Evolutionary conservation across 2,329 filamentous ascomycete species (phyloP), one percentile per base, ranked within the genome.

Genomic region (Hypoxylon sp.): DNA sequence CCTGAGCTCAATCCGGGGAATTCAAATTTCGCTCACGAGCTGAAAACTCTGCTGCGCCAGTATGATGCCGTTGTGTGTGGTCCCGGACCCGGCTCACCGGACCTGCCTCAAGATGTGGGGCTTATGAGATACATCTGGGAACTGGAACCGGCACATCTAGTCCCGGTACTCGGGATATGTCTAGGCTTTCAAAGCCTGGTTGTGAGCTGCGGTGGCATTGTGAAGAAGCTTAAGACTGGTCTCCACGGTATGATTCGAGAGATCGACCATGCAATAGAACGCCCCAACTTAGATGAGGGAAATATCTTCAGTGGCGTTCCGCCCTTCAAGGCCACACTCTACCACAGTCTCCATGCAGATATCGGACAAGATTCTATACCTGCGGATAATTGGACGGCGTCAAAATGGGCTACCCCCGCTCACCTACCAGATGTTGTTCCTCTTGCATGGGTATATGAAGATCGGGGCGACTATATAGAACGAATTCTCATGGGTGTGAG

Each of bases 31-130:
- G 80, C 76, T 27, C 66, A 75, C 11, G 82, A 82, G 40, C 84
- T 89, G 73, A 82, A 85, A 33, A 79, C 81, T 57, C 83, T 86
- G 70, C 82, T 91, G 10, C 74, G 80, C 37, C 81, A 85, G 46
- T 97, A 95, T 78, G 91, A 95, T 79, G 96, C 94, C 44, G 89
- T 98, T 22, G 91, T 98, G 55, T 92, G 94, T 71, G 95, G 96
- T 0, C 96, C 96, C 0, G 96, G 96, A 0, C 96, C 96, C 0
- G 96, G 96, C 8, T 90, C 93, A 75, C 94, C 95, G 0, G 86
- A 86, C 50, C 87, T 89, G 64, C 80, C 87, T 6, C 82, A 83
- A n/a, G 95, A 98, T 79, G 90, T 97, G 40, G 96, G 96, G 8
- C 85, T 96, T 46, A 96, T 97, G 82, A 85, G 84, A 61, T 82